phyloP scores from a whole-genome alignment of 257 asterid genomes.

The Avicennia marina region DNA sequence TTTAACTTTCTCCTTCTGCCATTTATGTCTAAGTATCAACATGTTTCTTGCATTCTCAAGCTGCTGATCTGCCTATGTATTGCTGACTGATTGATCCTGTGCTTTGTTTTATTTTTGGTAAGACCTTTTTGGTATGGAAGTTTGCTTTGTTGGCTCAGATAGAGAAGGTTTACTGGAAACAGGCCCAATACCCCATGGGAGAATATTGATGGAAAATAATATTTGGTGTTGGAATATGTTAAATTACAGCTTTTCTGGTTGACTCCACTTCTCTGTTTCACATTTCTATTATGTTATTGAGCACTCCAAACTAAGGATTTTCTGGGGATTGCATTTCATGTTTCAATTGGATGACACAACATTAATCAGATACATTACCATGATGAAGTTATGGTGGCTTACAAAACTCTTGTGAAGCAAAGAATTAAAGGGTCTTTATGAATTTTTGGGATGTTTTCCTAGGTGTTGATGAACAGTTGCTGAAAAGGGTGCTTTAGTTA shows the following conservation, averaged over 20 bases:
- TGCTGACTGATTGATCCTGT: background rate
- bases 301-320: background rate
- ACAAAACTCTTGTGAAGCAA: background rate
- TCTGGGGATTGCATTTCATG: background rate
- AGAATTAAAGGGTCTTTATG: background rate
- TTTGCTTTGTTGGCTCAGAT: constrained; percentile 2
- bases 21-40: background rate
- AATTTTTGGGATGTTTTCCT: background rate
- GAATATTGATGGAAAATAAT: background rate
- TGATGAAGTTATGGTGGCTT: background rate
- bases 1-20: background rate
- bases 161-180: background rate
- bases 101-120: background rate
- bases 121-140: background rate
- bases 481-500: background rate
- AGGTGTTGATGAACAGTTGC: background rate
- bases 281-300: background rate
- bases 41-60: background rate
- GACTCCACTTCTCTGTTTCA: background rate
- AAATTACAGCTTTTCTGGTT: background rate
- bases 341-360: background rate
- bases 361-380: background rate
- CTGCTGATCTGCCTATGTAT: background rate
- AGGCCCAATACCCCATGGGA: too few relatives aligned
- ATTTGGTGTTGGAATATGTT: background rate